Evolutionary conservation across 306 rosid genomes (phyloP), one percentile per base, ranked within the genome.

Genomic region (Prinsepia uniflora): DNA sequence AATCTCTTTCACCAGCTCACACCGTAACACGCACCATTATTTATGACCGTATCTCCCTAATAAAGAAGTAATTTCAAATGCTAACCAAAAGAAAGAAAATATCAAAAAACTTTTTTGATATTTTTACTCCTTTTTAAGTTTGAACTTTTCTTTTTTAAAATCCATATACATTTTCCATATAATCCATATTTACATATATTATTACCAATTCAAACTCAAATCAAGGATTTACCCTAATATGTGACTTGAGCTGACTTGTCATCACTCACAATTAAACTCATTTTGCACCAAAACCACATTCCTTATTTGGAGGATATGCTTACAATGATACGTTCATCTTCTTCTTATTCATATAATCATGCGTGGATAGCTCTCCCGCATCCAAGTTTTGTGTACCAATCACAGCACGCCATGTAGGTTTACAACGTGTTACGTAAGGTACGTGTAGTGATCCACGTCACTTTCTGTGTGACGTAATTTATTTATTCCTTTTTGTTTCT

Each of bases 381-480:
- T 1, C 15, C 42, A 46, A 47, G 42, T 66, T 22, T 46, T 10
- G 24, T 15, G 20, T 22, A 5, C 47, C 22, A 66, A 66, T 24
- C 10, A 14, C 2, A 65, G 0, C 0, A 0, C 0, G 7, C 7
- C 54, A 0, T 1, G 20, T 19, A 3, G 8, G 10, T 52, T 30
- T 52, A 5, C 14, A 57, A 8, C 0, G 7, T 19, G 4, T 0
- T 8, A 0, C 0, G 17, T 56, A 56, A 1, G 9, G 0, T 5
- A 24, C 30, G 30, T 24, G 0, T 0, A 56, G 1, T 4, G 4
- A 13, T 59, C 2, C 43, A 59, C 5, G 1, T 6, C 3, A 14
- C 7, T 36, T 5, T 3, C 5, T 6, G 7, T 7, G 6, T 12
- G 1, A 53, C 22, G 6, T 19, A 8, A 20, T 4, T 5, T 1